phyloP scores from a whole-genome alignment of 495 filamentous ascomycete species.

The Aspergillus bridgeri region DNA sequence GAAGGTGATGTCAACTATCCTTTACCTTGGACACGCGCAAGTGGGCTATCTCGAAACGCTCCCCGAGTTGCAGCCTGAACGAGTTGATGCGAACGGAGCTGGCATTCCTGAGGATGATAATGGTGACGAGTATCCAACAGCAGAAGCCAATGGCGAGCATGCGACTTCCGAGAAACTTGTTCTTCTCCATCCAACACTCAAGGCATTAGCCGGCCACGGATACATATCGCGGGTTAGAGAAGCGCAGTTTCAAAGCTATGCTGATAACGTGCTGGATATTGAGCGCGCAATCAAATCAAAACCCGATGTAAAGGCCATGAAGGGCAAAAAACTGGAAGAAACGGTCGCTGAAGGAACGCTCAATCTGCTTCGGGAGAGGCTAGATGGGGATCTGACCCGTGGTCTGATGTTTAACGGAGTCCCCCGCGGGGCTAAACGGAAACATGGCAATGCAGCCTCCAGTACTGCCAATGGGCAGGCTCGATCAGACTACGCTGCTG shows the following conservation, averaged over 20 bases:
- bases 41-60: slow-evolving; percentile 61
- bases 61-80: slow-evolving; percentile 30
- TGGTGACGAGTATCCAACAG: slow-evolving; percentile 15
- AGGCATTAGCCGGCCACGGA: slow-evolving; percentile 44
- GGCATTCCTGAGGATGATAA: slow-evolving; percentile 25
- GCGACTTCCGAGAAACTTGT: slow-evolving; percentile 16
- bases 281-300: slow-evolving; percentile 36
- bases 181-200: slow-evolving; percentile 43
- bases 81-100: slow-evolving; percentile 26
- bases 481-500: slow-evolving; percentile 23
- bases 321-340: slow-evolving; percentile 57
- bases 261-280: slow-evolving; percentile 49
- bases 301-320: slow-evolving; percentile 42
- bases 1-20: slow-evolving; percentile 66
- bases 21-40: slow-evolving; percentile 73
- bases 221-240: slow-evolving; percentile 47
- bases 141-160: slow-evolving; percentile 24
- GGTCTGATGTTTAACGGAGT: slow-evolving; percentile 35
- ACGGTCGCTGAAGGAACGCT: slow-evolving; percentile 42
- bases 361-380: slow-evolving; percentile 30
- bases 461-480: slow-evolving; percentile 11
- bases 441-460: slow-evolving; percentile 10
- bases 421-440: slow-evolving; percentile 38
- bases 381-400: slow-evolving; percentile 32
- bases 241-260: slow-evolving; percentile 48